A percentile compares a stretch with the other conserved stretches of the same genome.
phyloP scores from a whole-genome alignment of 768 basidiomycete species.

The Tephrocybe rancida region DNA sequence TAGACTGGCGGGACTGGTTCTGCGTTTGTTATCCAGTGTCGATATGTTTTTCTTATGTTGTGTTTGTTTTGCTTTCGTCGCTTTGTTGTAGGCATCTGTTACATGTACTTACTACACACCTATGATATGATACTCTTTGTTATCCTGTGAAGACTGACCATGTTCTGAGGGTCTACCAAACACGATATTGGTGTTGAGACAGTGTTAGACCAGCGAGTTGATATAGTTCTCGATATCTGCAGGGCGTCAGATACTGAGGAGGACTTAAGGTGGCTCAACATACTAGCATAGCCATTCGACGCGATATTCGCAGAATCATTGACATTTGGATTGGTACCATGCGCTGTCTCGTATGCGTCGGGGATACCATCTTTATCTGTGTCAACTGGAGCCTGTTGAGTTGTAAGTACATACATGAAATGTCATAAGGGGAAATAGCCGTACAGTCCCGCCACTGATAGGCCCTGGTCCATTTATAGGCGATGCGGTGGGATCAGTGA shows the following conservation, averaged over 20 bases:
- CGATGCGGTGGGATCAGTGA: constrained; percentile 26
- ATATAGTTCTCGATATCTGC: constrained; percentile 39
- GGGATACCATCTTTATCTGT: constrained; percentile 36
- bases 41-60: constrained; percentile 3
- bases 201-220: constrained; percentile 29
- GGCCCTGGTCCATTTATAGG: constrained; percentile 35
- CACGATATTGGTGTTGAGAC: neutral
- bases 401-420: neutral
- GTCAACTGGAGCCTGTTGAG: constrained; percentile 25
- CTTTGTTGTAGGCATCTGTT: constrained; percentile 4
- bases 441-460: constrained; percentile 31
- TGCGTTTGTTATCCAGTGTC: neutral
- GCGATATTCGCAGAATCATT: constrained; percentile 32
- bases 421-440: neutral
- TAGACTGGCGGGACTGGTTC: constrained; percentile 5
- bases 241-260: neutral
- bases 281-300: constrained; percentile 37
- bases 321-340: constrained; percentile 31
- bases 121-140: neutral
- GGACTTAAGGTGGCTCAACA: constrained; percentile 8
- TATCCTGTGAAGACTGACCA: no score
- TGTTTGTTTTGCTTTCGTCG: constrained; percentile 12
- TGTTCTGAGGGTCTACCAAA: no score
- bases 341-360: constrained; percentile 32
- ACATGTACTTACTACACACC: neutral